Base-by-base conservation (phyloP, 345 rosid genomes). In the Hypericum androsaemum region DNA sequence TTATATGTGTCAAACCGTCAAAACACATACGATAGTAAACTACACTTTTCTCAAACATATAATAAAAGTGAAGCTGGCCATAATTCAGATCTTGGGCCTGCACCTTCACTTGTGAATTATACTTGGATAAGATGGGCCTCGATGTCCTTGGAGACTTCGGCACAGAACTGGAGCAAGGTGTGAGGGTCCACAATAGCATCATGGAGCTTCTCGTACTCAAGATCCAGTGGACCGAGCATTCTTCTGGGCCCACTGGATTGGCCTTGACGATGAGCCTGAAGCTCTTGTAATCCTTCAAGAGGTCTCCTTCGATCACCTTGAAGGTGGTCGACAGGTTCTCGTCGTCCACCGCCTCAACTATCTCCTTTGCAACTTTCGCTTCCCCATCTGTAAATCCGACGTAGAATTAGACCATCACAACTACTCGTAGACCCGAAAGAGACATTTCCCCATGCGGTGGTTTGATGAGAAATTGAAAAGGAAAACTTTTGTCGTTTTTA, bases 281-380 rank as follows among this genome's bases (percentile, higher is more conserved):
- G 12, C 12, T 44, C 61, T 71, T 71, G 66, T 57, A 68, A 13
- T 67, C 66, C 32, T 71, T 67, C 60, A 66, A 8, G 14, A 77
- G 51, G 38, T 70, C 74, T n/a, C 81, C 78, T 44, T 67, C 74
- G 1, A 67, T 62, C 50, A 70, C 53, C 50, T 42, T 67, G 59
- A 59, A 77, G 1, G 62, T 75, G 41, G 61, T 62, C 4, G 60
- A 71, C 12, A 56, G 43, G 11, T 75, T 75, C 13, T 1, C 69
- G 10, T 54, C 57, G 37, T 74, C 79, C 32, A 77, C 62, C 6
- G 52, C 59, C 42, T 72, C 81, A 10, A 76, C 39, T 4, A 58
- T 10, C 66, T 67, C 67, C 62, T 77, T 77, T 3, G 67, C 58
- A 7, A 11, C 41, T 44, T 63, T 58, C 59, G 67, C n/a, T 35